phyloP scores from a whole-genome alignment of 306 rosid species.

The Sindora glabra region DNA sequence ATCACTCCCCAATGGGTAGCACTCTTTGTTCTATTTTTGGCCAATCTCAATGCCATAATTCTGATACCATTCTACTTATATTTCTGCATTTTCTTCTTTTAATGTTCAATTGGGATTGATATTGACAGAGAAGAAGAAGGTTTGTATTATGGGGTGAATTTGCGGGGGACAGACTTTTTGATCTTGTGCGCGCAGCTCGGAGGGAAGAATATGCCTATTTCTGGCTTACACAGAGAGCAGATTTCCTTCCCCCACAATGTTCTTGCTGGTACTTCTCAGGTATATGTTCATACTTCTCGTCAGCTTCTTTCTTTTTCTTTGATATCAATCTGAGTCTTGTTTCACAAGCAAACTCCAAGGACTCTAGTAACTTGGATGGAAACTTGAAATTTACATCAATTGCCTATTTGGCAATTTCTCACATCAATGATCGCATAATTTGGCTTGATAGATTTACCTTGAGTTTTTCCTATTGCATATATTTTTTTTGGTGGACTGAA shows the following conservation, averaged over 20 bases:
- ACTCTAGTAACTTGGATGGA: too few species aligned
- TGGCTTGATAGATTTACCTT: too few species aligned
- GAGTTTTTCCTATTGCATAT: not conserved
- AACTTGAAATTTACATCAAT: too few species aligned
- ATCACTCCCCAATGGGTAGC: conserved; percentile 61
- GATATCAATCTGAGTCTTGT: too few species aligned
- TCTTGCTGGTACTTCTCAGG: conserved; percentile 33
- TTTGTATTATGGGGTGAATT: conserved; percentile 51
- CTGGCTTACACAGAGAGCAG: conserved; percentile 43
- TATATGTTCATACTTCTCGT: not conserved
- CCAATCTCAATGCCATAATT: not conserved
- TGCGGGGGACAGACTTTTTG: conserved; percentile 38
- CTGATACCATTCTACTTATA: not conserved
- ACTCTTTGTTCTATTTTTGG: too few species aligned
- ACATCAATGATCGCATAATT: too few species aligned
- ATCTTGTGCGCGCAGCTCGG: conserved; percentile 52
- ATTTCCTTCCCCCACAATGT: conserved; percentile 34
- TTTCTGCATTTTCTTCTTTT: not conserved
- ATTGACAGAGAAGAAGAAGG: conserved; percentile 63
- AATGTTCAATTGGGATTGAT: not conserved
- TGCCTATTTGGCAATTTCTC: too few species aligned
- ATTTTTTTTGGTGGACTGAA: not conserved
- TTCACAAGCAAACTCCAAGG: too few species aligned
- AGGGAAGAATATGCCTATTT: conserved; percentile 46
- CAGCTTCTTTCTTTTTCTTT: not conserved